Evolutionary conservation across 768 basidiomycete species (phyloP), one percentile per base, ranked within the genome.

Genomic region (Termitomyces sp.): DNA sequence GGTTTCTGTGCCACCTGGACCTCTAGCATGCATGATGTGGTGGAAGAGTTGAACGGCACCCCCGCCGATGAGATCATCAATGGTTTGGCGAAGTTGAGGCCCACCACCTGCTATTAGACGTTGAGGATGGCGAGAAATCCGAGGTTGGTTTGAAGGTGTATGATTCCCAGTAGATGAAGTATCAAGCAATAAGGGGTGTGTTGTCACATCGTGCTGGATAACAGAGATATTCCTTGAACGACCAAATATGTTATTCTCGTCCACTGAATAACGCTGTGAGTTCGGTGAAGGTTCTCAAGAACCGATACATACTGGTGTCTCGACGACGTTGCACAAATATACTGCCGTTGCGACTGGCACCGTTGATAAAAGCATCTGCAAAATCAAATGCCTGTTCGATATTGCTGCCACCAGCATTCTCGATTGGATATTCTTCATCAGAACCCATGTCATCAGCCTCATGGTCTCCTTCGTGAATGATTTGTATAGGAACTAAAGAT

Each of bases 31-130:
- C 63, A 95, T 82, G 45, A 96, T 80, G 46, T 93, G 89, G 54
- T 95, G 89, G 63, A 97, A 82, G 27, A 95, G 76, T 64, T 95
- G 92, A 17, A 88, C 79, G 8, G 90, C 90, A 25, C 90, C 89
- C 10, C 84, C 84, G 0, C 91, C 90, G 54, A 95, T 84, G 54
- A 93, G 83, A 57, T 88, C 85, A 59, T 93, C 88, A 42, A 97
- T 84, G 16, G 86, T 89, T 58, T 88, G 84, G 23, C 92, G 72
- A 42, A 94, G 75, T 45, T 89, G 86, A 19, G 73, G 77, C 53
- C 77, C 78, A 46, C 74, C 74, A 46, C 73, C 79, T 16, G 79
- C 75, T 44, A 81, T 71, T 47, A 82, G 76, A 56, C 87, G 81
- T 42, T 84, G 84, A 1, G 81, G 69, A 44, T 85, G 82, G 48